Conservation (phyloP, 768 basidiomycete genomes). For the Leccinum subgranulosum region DNA sequence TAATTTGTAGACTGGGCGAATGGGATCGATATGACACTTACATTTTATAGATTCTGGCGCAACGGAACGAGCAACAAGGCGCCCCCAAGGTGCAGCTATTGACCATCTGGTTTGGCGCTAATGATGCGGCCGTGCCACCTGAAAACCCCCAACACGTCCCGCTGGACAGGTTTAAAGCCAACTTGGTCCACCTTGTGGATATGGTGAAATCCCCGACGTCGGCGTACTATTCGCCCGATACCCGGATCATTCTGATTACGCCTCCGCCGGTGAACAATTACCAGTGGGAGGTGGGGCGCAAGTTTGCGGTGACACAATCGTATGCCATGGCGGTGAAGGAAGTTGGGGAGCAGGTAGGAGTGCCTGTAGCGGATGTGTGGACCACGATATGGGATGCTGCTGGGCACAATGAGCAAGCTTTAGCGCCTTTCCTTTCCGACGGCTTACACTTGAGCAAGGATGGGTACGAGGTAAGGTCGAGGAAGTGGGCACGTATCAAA, state of each 20-base stretch:
- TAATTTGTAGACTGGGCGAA: constrained; percentile 20
- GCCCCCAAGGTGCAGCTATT: constrained; percentile 67
- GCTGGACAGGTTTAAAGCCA: constrained; percentile 56
- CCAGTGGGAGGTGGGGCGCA: constrained; percentile 48
- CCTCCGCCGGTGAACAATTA: constrained; percentile 79
- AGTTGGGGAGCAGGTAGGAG: constrained; percentile 50
- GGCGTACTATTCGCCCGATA: constrained; percentile 62
- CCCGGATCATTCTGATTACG: constrained; percentile 76
- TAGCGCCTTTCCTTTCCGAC: constrained; percentile 59
- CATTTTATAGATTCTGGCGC: constrained; percentile 53
- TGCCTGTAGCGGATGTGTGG: constrained; percentile 77
- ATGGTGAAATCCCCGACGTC: constrained; percentile 63
- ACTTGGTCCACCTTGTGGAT: constrained; percentile 60
- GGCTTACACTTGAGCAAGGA: constrained; percentile 77
- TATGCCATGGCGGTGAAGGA: constrained; percentile 73
- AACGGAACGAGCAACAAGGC: constrained; percentile 41
- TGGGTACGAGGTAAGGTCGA: constrained; percentile 64
- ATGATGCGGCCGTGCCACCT: constrained; percentile 67
- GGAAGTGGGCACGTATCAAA: neutral
- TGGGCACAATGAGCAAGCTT: constrained; percentile 52
- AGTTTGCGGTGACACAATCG: constrained; percentile 54
- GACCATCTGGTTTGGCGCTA: constrained; percentile 87
- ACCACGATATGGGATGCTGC: constrained; percentile 68
- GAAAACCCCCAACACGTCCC: constrained; percentile 79
- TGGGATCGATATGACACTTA: neutral